phyloP scores from a whole-genome alignment of 139 green algal species.

The Mesotaenium endlicherianum region DNA sequence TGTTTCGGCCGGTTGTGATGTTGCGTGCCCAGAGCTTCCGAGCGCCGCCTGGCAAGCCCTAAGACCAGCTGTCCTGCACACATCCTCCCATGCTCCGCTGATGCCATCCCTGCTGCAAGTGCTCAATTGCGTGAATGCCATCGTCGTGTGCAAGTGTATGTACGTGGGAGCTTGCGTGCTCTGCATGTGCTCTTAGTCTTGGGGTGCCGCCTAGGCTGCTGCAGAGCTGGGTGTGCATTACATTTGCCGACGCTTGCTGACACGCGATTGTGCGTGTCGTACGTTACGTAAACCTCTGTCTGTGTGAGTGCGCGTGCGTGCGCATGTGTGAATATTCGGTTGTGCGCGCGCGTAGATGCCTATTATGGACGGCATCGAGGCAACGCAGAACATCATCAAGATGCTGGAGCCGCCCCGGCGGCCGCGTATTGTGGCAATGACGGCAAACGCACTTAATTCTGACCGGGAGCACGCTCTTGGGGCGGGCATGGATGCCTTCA shows the following conservation, averaged over 20 bases:
- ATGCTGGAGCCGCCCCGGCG: not conserved
- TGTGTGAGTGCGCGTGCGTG: not conserved
- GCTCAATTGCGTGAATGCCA: not conserved
- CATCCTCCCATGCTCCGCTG: too few species aligned
- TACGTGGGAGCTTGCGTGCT: not conserved
- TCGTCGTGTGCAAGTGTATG: not conserved
- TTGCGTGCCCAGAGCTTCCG: too few species aligned
- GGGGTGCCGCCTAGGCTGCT: too few species aligned
- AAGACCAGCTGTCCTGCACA: too few species aligned
- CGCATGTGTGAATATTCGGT: not conserved
- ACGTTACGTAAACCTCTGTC: too few species aligned
- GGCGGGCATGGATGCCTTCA: slow-evolving; percentile 38
- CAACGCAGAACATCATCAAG: slow-evolving; percentile 15
- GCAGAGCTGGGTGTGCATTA: too few species aligned
- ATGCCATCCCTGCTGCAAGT: too few species aligned
- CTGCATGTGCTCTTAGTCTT: too few species aligned
- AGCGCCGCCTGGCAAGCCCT: too few species aligned
- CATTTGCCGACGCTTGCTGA: too few species aligned
- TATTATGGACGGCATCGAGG: slow-evolving; percentile 43
- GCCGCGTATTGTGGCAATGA: slow-evolving; percentile 31
- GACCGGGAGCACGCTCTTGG: slow-evolving; percentile 9
- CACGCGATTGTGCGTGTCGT: too few species aligned
- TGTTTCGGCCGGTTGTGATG: too few species aligned
- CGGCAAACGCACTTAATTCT: slow-evolving; percentile 11
- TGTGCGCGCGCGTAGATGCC: slow-evolving; percentile 19